A percentile compares a stretch with the other conserved stretches of the same genome.
Conservation (phyloP, 2,329 filamentous ascomycete genomes). For the Neurospora sp. region DNA sequence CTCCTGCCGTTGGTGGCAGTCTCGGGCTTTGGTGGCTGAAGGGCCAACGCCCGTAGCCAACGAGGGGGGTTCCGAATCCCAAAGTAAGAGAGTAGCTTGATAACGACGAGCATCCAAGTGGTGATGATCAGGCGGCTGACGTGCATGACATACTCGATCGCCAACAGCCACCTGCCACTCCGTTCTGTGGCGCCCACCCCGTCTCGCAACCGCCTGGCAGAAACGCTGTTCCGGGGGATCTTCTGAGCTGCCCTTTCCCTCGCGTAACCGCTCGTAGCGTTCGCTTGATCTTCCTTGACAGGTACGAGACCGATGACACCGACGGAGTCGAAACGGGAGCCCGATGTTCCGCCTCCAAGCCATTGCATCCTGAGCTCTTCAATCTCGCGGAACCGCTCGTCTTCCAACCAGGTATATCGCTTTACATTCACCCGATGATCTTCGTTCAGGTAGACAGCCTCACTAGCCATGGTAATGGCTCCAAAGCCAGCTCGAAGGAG, state of each 20-base stretch:
- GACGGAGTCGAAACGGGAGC: conserved; percentile 40
- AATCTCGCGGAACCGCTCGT: conserved; percentile 70
- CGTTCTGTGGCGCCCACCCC: conserved; percentile 74
- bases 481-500: conserved; percentile 79
- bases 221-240: conserved; percentile 34
- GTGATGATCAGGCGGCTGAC: conserved; percentile 57
- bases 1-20: conserved; percentile 8
- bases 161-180: conserved; percentile 69
- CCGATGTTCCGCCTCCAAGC: conserved; percentile 35
- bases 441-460: conserved; percentile 92
- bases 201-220: conserved; percentile 34
- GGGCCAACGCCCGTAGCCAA: conserved; percentile 48
- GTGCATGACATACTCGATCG: conserved; percentile 63
- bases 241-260: conserved; percentile 60
- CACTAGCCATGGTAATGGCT: conserved; percentile 83
- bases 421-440: conserved; percentile 65
- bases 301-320: conserved; percentile 47
- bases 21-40: conserved; percentile 25
- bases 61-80: conserved; percentile 52
- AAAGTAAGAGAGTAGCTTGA: conserved; percentile 44
- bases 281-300: conserved; percentile 34
- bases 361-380: conserved; percentile 47
- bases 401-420: conserved; percentile 81
- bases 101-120: conserved; percentile 43
- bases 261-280: conserved; percentile 50